Evolutionary conservation across 805 yeast species (phyloP), one percentile per base, ranked within the genome.

Genomic region (Kazachstania kunashirensis): DNA sequence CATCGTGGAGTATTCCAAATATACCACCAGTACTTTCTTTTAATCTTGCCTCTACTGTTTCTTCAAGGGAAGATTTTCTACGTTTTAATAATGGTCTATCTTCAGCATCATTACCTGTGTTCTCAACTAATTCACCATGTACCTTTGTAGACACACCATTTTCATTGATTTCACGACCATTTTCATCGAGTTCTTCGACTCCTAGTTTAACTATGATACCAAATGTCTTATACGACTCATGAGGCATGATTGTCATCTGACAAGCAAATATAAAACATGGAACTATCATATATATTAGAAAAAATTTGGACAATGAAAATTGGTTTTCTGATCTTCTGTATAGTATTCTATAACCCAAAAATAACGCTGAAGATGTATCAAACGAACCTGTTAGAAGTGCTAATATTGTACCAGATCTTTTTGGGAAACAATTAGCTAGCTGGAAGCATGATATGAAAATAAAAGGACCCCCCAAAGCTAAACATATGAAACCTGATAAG

Each of bases 401-500:
- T 46, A 86, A 62, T 15, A 86, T 68, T 31, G 83, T 69, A 0
- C 96, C 96, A 4, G 94, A 80, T 49, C 73, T 75, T 29, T 73
- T 71, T 2, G 95, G 95, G 61, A 86, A 84, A 19, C 83, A 72
- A 55, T 86, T 88, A 6, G 96, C 83, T 55, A 88, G 66, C 52
- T 88, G 96, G 69, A 88, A 86, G 43, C 85, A 76, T 13, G 94
- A 79, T 40, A 89, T 86, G 55, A 84, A 88, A 15, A 82, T 88
- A 62, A 88, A 86, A 8, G 97, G 97, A 4, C 97, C 96, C 6
- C 95, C 95, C 39, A 85, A 65, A 0, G 96, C 96, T 17, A 88
- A 64, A 12, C 73, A 57, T 2, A 80, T 65, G 56, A 84, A 89
- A 0, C 96, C 97, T 7, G 61, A 39, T 26, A 84, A 56, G 57